Evolutionary conservation across 371 early-diverging fungal species (phyloP), one percentile per base, ranked within the genome.

Genomic region (Rhizomucor pusillus): DNA sequence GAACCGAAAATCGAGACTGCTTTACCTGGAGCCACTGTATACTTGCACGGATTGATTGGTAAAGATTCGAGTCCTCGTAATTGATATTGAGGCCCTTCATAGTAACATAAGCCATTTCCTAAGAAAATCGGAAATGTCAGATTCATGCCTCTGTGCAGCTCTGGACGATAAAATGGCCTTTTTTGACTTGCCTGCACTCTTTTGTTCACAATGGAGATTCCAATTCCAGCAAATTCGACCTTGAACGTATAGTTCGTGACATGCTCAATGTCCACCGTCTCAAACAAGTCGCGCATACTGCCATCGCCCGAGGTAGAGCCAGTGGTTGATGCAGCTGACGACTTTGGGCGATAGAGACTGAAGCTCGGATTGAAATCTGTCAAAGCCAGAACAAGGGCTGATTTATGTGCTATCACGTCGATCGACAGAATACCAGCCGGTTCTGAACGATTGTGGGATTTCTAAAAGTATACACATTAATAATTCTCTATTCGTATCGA

Each of bases 391-490:
- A 94, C 89, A 16, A 92, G 81, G 0, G 88, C 87, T 0, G 93
- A 83, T 0, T 94, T 94, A 36, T 89, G 88, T 1, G 95, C 95
- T 16, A 81, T 66, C 13, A 98, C 85, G 58, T 95, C 91, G 37
- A 97, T 88, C 1, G 91, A 75, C 52, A 94, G 65, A 50, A 89
- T 80, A 6, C 73, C 58, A 20, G 43, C 56, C 5, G 60, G 59
- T 10, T 23, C 36, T 13, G 22, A 7, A 23, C 20, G 36, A 22
- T 6, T 5, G n/a, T 14, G 40, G 14, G 41, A 41, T 19, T 41
- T 41, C 19, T 41, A 19, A 29, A 29, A 7, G 7, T 29, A 29
- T 29, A 29, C 29, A 29, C 7, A 29, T 29, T 2, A 13, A 11
- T n/a, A 12, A 13, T 20, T 19, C n/a, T 49, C 23, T 10, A 19